phyloP scores from a whole-genome alignment of 805 yeast species.

The Cyberlindnera xishuangbannaensis region DNA sequence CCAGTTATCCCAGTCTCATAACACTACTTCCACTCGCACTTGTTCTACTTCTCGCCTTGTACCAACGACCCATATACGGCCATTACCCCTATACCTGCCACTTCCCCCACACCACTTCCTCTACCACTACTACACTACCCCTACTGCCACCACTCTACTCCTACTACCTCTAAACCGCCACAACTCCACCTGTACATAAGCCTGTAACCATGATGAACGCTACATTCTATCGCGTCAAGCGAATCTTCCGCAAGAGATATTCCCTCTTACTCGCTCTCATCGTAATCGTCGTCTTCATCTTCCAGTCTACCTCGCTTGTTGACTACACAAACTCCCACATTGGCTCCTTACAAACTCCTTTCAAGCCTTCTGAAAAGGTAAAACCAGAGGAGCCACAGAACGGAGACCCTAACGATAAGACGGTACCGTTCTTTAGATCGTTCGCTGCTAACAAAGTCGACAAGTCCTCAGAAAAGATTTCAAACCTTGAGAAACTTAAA shows the following conservation, averaged over 20 bases:
- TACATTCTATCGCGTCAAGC: constrained; percentile 9
- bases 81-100: neutral
- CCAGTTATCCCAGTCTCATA: too few relatives aligned
- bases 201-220: too few relatives aligned
- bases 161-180: too few relatives aligned
- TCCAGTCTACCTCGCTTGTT: constrained; percentile 15
- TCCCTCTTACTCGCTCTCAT: constrained; percentile 9
- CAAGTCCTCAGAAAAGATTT: constrained; percentile 2
- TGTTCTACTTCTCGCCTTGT: too few relatives aligned
- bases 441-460: constrained; percentile 12
- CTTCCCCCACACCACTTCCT: too few relatives aligned
- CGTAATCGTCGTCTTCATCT: constrained; percentile 6
- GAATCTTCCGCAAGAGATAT: constrained; percentile 16
- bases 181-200: too few relatives aligned
- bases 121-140: too few relatives aligned
- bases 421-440: constrained; percentile 24
- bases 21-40: too few relatives aligned
- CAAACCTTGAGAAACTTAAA: constrained; percentile 16
- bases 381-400: constrained; percentile 1
- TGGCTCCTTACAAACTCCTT: constrained; percentile 4
- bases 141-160: too few relatives aligned
- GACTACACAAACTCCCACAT: constrained; percentile 12
- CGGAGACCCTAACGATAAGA: constrained; percentile 13
- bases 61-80: neutral
- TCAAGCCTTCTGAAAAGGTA: neutral